Base-by-base conservation (phyloP, 2,329 filamentous ascomycete genomes). In the Cladophialophora chaetospira region DNA sequence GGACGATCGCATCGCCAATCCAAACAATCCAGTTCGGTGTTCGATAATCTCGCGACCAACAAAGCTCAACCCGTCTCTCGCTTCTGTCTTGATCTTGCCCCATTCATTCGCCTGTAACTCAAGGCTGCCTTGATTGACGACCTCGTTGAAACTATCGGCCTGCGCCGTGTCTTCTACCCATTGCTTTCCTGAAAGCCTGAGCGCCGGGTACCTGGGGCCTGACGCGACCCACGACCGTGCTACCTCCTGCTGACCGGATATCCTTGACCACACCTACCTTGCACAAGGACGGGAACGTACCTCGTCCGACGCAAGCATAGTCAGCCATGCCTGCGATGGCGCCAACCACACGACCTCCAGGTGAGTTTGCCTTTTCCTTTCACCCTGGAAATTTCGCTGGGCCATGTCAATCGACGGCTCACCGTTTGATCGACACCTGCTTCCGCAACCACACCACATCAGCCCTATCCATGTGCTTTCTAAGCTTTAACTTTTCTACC, bases 361-460 rank as follows among this genome's bases (percentile, higher is more conserved):
- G 59, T 61, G 23, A 55, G 59, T 55, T 11, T n/a, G n/a, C 5
- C 35, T 15, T 47, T 55, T 36, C 15, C 48, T 57, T 54, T 57
- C 48, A n/a, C n/a, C n/a, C n/a, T n/a, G n/a, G n/a, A n/a, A n/a
- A n/a, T n/a, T n/a, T n/a, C n/a, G n/a, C n/a, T n/a, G n/a, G n/a
- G n/a, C n/a, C n/a, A n/a, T n/a, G n/a, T 55, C 58, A 58, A 51
- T 28, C 35, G 28, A 48, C 55, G 55, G 46, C 50, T 58, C n/a
- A n/a, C n/a, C n/a, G n/a, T n/a, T n/a, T n/a, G 25, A 49, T 47
- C 17, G 36, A 40, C 25, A 60, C 31, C 36, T 56, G 23, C 42
- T 44, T 38, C 5, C 58, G 11, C 25, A 53, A 17, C 36, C 49
- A 50, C 53, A 40, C 49, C 51, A 8, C 25, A 21, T 40, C 25